These are phyloP conservation scores for Gautieria morchelliformis DNA, from an alignment of 768 basidiomycete genomes.

Conservation along the genomic window DNA sequence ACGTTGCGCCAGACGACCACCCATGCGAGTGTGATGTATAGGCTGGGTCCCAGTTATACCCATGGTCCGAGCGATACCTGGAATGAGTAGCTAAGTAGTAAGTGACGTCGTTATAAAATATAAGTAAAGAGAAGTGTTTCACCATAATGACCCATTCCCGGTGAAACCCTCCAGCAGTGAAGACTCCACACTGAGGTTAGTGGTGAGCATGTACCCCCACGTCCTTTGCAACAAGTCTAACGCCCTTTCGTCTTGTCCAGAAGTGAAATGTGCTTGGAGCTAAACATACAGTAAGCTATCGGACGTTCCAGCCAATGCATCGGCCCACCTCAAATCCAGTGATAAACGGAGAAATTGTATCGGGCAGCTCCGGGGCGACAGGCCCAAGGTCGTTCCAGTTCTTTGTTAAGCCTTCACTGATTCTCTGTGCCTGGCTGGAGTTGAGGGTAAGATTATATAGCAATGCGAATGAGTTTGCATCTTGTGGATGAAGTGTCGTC, in stretches of 20 bases:
- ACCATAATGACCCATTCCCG: constrained; percentile 46
- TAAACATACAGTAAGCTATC: constrained; percentile 11
- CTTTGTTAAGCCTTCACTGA: constrained; percentile 38
- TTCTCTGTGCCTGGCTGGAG: constrained; percentile 25
- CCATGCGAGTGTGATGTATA: constrained; percentile 55
- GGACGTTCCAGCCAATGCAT: constrained; percentile 3
- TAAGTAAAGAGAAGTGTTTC: constrained; percentile 13
- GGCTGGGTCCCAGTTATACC: constrained; percentile 48
- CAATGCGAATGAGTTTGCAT: constrained; percentile 50
- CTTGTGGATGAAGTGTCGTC: constrained; percentile 44
- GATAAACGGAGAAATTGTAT: constrained; percentile 53
- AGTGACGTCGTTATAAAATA: background rate
- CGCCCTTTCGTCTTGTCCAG: constrained; percentile 40
- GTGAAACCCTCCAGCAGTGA: constrained; percentile 52
- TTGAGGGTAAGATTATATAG: constrained; percentile 41
- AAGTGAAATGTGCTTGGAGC: constrained; percentile 50
- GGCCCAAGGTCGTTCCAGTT: constrained; percentile 48
- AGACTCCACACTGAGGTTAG: constrained; percentile 44
- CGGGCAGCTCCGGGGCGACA: constrained; percentile 45
- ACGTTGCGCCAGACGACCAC: constrained; percentile 50
- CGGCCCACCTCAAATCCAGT: constrained; percentile 43
- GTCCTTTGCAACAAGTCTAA: constrained; percentile 43
- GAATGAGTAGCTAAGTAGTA: background rate
- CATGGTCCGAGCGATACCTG: constrained; percentile 42
- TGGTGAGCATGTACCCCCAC: constrained; percentile 55